These are phyloP conservation scores for Ogataea ganodermae DNA, from an alignment of 805 yeast species.

Conservation along the genomic window DNA sequence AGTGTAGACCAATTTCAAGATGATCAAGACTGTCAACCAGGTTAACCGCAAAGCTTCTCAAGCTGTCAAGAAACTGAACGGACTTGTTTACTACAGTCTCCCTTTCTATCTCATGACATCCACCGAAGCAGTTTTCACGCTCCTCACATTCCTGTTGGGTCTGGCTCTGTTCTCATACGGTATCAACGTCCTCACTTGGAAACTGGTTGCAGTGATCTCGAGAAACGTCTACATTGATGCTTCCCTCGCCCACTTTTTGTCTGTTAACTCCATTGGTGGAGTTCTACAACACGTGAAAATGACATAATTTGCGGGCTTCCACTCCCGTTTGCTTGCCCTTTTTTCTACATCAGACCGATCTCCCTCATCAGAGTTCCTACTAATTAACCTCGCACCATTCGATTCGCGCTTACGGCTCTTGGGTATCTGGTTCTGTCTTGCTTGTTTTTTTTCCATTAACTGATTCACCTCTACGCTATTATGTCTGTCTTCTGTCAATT, in stretches of 20 bases:
- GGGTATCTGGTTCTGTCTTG: background rate
- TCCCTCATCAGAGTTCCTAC: background rate
- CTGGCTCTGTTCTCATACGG: constrained; percentile 12
- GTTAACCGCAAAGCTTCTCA: constrained; percentile 1
- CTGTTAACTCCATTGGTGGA: constrained; percentile 5
- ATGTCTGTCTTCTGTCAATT: background rate
- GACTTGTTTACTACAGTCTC: constrained; percentile 22
- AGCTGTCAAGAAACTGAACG: constrained; percentile 9
- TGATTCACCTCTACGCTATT: background rate
- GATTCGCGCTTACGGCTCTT: background rate
- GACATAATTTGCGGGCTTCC: background rate
- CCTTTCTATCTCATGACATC: constrained; percentile 28
- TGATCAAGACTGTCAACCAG: background rate
- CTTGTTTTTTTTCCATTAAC: background rate
- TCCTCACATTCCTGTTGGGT: constrained; percentile 13
- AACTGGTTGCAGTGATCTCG: constrained; percentile 4
- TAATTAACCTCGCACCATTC: background rate
- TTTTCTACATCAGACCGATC: background rate
- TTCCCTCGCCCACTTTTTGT: background rate
- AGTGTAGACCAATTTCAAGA: background rate
- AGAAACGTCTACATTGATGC: constrained; percentile 1
- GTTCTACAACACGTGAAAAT: constrained; percentile 2
- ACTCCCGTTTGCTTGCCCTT: background rate
- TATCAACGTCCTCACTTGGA: constrained; percentile 6
- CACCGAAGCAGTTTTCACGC: constrained; percentile 20